A percentile compares a stretch with the other conserved stretches of the same genome.
phyloP scores from a whole-genome alignment of 2,329 filamentous ascomycete genomes.

The Fusarium avenaceum region DNA sequence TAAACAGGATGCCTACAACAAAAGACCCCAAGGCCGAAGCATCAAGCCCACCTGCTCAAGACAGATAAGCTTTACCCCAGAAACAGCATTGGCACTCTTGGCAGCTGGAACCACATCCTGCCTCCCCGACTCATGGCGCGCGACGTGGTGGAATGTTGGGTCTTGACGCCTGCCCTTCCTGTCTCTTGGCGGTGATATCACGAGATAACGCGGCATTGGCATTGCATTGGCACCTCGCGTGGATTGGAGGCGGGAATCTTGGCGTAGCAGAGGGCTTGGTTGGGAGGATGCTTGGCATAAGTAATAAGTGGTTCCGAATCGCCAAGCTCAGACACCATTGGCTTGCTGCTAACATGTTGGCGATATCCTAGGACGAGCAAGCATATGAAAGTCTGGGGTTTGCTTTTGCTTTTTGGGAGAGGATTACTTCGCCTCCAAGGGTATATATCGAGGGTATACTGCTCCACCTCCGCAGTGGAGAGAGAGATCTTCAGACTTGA shows the following conservation, averaged over 20 bases:
- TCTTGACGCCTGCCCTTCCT: constrained; percentile 25
- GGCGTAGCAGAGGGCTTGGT: background rate
- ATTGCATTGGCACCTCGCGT: constrained; percentile 24
- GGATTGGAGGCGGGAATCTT: constrained; percentile 19
- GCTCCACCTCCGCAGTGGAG: constrained; percentile 10
- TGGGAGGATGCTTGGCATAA: constrained; percentile 27
- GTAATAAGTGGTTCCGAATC: constrained; percentile 22
- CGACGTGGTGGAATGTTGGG: background rate
- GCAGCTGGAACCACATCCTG: background rate
- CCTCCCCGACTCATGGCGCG: background rate
- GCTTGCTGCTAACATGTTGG: constrained; percentile 13
- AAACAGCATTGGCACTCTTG: background rate
- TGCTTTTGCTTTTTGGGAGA: background rate
- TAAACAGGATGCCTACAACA: background rate
- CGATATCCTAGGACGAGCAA: background rate
- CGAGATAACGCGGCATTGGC: constrained; percentile 17
- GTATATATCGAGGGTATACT: constrained; percentile 21
- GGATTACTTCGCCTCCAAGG: background rate
- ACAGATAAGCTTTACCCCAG: background rate
- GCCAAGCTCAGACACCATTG: constrained; percentile 33
- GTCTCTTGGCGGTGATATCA: constrained; percentile 38
- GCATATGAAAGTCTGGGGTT: background rate
- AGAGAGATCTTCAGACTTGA: constrained; percentile 14
- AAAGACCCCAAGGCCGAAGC: background rate
- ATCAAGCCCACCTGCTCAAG: background rate